Evolutionary conservation across 1,284 basidiomycete species (phyloP).

Genomic region (Trichosporon sp.): DNA sequence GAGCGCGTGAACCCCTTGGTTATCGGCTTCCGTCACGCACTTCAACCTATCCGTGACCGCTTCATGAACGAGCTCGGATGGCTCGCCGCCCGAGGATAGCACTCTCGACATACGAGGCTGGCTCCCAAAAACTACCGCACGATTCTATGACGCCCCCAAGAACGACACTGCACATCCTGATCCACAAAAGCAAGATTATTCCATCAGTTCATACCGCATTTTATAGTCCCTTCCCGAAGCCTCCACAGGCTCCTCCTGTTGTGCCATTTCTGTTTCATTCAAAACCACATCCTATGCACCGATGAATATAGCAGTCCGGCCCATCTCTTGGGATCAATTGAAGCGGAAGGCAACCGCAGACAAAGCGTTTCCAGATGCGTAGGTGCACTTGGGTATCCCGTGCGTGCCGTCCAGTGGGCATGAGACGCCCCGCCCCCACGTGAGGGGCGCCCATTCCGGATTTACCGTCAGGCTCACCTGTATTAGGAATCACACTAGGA

Average conservation of each 20-base stretch:
- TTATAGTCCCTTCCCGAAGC: background rate
- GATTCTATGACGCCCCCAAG: background rate
- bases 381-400: too few species aligned
- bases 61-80: conserved; percentile 39
- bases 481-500: background rate
- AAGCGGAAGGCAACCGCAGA: background rate
- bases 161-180: background rate
- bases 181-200: background rate
- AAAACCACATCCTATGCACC: background rate
- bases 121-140: background rate
- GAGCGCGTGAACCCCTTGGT: conserved; percentile 20
- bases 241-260: background rate
- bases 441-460: background rate
- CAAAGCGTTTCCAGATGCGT: too few species aligned
- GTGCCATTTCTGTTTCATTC: background rate
- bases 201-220: background rate
- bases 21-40: conserved; percentile 30
- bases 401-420: too few species aligned
- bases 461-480: background rate
- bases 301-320: background rate
- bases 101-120: background rate
- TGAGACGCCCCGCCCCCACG: background rate
- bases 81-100: conserved; percentile 21
- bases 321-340: background rate
- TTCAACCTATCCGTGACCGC: conserved; percentile 28